Evolutionary conservation across 306 rosid species (phyloP), one percentile per base, ranked within the genome.

Genomic region (Gynostemma pentaphyllum): DNA sequence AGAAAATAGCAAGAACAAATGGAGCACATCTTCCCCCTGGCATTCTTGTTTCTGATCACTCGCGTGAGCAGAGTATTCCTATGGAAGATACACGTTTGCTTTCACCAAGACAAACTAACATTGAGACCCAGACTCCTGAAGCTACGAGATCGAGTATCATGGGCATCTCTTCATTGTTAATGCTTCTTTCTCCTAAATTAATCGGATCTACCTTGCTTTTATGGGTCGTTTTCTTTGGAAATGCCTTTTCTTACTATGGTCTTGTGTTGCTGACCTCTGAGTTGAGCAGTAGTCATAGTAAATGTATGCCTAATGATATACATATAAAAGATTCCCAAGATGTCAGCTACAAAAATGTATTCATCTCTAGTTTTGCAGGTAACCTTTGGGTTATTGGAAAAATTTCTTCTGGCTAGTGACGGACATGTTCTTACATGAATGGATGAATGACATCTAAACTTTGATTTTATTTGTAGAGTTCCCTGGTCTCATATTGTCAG

Each of bases 361-460:
- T 92, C 71, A 81, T 92, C 36, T 75, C 99, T 47, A 88, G 95
- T 79, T 88, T 92, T 54, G 99, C 96, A 77, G 99, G 99, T 92
- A 81, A 54, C 21, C 50, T 15, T 66, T 50, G 69, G 18, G 39
- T 63, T 56, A 34, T 56, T 70, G 45, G 10, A 27, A 72, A 67
- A 16, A 47, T 49, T 23, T 46, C 45, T 49, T 61, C 24, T 18
- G 53, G 21, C 64, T 59, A 8, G 24, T 40, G n/a, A 21, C 24
- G 63, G 44, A 21, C n/a, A 24, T 39, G n/a, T 47, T 12, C 19
- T 64, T 23, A 32, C 15, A 42, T 55, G 65, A 64, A 54, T 75
- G 53, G 61, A 13, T 70, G 62, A 74, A 55, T 77, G 67, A 79
- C 73, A 48, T 82, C 55, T 70, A 34, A 52, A 47, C 67, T 54